Conservation (phyloP, 2,329 filamentous ascomycete species). For the Magnaporthiopsis incrustans region DNA sequence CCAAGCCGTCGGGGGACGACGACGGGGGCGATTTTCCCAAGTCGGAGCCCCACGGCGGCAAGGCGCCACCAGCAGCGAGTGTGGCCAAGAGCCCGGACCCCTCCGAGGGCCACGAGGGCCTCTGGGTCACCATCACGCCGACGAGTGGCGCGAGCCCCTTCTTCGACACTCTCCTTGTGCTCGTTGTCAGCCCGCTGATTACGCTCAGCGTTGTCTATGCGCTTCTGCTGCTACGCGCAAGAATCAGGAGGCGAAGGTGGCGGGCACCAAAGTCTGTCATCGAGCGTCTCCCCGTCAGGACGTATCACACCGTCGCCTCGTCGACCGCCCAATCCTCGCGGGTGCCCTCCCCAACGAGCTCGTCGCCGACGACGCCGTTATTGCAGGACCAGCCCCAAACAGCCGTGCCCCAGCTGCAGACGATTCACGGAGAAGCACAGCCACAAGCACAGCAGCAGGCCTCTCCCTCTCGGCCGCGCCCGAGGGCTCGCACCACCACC, state of each 20-base stretch:
- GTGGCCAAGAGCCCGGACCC: conserved; percentile 16
- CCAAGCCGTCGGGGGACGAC: conserved; percentile 42
- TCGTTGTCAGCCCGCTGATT: conserved; percentile 90
- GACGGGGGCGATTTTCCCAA: conserved; percentile 23
- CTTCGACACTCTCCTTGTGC: conserved; percentile 89
- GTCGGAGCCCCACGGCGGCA: conserved; percentile 17
- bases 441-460: neutral
- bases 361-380: conserved; percentile 72
- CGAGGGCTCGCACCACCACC: conserved; percentile 58
- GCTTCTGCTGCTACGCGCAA: conserved; percentile 75
- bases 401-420: conserved; percentile 58
- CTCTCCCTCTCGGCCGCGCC: conserved; percentile 36
- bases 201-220: conserved; percentile 91
- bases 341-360: conserved; percentile 53
- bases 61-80: conserved; percentile 8
- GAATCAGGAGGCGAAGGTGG: conserved; percentile 85
- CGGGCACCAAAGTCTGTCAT: conserved; percentile 96
- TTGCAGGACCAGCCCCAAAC: conserved; percentile 56
- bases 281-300: conserved; percentile 87
- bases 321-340: conserved; percentile 49
- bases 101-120: conserved; percentile 56
- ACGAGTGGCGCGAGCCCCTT: conserved; percentile 86
- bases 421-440: neutral
- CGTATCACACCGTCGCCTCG: conserved; percentile 76
- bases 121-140: conserved; percentile 95